These are phyloP conservation scores for Aegilops speltoides DNA, from an alignment of 176 grass and related monocot species.

Conservation along the genomic window DNA sequence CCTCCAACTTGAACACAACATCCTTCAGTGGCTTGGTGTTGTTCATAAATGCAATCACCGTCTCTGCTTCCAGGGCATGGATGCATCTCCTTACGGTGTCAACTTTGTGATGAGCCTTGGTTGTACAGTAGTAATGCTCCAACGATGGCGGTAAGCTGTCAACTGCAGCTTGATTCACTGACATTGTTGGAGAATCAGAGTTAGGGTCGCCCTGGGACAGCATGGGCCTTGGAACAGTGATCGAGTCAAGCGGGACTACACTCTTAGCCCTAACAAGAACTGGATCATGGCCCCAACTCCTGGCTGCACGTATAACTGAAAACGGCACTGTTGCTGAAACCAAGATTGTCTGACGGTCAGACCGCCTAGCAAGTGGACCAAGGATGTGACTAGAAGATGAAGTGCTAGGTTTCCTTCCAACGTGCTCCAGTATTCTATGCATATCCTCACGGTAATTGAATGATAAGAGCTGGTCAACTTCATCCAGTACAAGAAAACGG, in stretches of 20 bases:
- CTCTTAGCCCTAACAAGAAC: conserved; percentile 84
- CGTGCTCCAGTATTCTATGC: conserved; percentile 93
- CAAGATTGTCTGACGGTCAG: conserved; percentile 83
- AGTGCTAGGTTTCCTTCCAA: conserved; percentile 61
- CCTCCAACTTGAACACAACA: conserved; percentile 93
- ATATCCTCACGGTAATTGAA: conserved; percentile 97
- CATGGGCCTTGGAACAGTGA: conserved; percentile 46
- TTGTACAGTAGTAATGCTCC: conserved; percentile 82
- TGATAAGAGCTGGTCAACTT: conserved; percentile 90
- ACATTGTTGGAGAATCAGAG: conserved; percentile 34
- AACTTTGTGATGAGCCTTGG: conserved; percentile 86
- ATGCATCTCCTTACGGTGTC: conserved; percentile 88
- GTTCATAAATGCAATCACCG: conserved; percentile 92
- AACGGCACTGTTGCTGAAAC: conserved; percentile 94
- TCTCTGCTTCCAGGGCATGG: conserved; percentile 70
- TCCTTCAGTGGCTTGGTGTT: conserved; percentile 92
- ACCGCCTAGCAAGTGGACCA: conserved; percentile 67
- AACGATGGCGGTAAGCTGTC: conserved; percentile 81
- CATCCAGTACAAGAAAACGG: conserved; percentile 87
- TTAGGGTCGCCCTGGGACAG: conserved; percentile 30
- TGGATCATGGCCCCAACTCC: conserved; percentile 81
- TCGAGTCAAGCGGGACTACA: conserved; percentile 65
- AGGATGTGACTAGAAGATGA: conserved; percentile 64
- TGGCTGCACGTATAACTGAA: conserved; percentile 84
- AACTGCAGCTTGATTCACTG: conserved; percentile 63